phyloP scores from a whole-genome alignment of 352 stramenopile species.

The Pythium scleroteichum region DNA sequence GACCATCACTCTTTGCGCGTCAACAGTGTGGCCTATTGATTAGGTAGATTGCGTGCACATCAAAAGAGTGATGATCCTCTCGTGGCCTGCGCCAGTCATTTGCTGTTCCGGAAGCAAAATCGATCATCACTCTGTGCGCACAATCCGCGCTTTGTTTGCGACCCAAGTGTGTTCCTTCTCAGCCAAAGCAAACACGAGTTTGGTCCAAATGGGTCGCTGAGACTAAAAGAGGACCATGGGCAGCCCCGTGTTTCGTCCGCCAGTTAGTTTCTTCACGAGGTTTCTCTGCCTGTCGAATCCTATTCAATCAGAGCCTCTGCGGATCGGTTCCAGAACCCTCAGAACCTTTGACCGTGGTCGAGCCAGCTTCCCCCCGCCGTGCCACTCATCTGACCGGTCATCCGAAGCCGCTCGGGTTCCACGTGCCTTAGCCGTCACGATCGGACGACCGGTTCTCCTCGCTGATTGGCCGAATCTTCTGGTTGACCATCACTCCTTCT shows the following conservation, averaged over 20 bases:
- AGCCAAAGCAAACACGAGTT: not conserved
- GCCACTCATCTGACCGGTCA: too few relatives aligned
- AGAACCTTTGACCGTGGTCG: too few relatives aligned
- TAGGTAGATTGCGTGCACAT: not conserved
- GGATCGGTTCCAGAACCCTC: too few relatives aligned
- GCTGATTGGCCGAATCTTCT: not conserved
- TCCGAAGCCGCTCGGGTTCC: not conserved
- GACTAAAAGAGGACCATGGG: too few relatives aligned
- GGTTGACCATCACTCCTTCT: not conserved
- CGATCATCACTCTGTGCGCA: not conserved
- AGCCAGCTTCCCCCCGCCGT: too few relatives aligned
- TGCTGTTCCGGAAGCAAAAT: not conserved
- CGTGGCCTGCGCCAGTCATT: not conserved
- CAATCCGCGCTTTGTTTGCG: not conserved
- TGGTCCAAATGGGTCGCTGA: too few relatives aligned
- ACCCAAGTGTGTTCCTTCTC: not conserved
- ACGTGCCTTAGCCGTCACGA: not conserved
- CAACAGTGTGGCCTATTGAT: not conserved
- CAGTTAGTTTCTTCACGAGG: too few relatives aligned
- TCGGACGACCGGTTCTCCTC: not conserved
- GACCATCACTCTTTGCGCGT: not conserved
- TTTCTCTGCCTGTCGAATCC: too few relatives aligned
- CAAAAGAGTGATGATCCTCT: not conserved
- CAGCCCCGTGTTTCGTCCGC: too few relatives aligned
- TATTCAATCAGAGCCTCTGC: too few relatives aligned